Evolutionary conservation across 2,329 filamentous ascomycete species (phyloP), one percentile per base, ranked within the genome.

Genomic region (Teratosphaeria zuluensis): DNA sequence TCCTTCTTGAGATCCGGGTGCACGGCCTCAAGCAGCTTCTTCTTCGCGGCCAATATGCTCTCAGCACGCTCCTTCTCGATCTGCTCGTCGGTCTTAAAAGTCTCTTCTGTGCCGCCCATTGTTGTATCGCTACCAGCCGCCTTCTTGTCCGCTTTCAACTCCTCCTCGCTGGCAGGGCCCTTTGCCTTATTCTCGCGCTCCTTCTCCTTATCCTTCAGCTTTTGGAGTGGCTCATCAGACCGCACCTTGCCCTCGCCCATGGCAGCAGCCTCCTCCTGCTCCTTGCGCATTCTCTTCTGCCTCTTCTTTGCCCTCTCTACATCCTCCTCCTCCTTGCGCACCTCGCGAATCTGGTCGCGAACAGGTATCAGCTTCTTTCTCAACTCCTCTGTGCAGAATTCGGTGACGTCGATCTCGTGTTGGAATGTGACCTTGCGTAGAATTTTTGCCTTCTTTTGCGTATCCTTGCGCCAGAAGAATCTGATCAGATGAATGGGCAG

Each of bases 381-480:
- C 62, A 99, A 80, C 56, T 94, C 87, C 30, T 97, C 92, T 12
- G 92, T 92, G 75, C 94, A 99, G 75, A 96, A 96, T 72, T 99
- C 94, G 24, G 95, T 86, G 46, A 90, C 85, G 69, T 99, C 94
- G 35, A 99, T 79, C 75, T 99, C 94, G 55, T 89, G 86, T 6
- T 92, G 92, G 72, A 99, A 99, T 0, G 90, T 92, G 59, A 99
- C 94, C 77, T 97, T 99, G 72, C 92, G 89, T 89, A 99, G 92
- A 68, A 99, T 99, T 81, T 99, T 99, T 65, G 92, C 92, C 81
- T 99, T 99, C 80, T 97, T 97, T 75, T 95, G 88, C 3, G 90
- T 91, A 66, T 95, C 90, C 53, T 88, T 85, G 71, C 95, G 92
- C 94, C 94, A 99, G 78, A 92, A 96, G 78, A 99, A 99, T 64